A percentile compares a stretch with the other conserved stretches of the same genome.
Evolutionary conservation across 495 filamentous ascomycete species (phyloP).

Genomic region (Aspergillus cristatus): DNA sequence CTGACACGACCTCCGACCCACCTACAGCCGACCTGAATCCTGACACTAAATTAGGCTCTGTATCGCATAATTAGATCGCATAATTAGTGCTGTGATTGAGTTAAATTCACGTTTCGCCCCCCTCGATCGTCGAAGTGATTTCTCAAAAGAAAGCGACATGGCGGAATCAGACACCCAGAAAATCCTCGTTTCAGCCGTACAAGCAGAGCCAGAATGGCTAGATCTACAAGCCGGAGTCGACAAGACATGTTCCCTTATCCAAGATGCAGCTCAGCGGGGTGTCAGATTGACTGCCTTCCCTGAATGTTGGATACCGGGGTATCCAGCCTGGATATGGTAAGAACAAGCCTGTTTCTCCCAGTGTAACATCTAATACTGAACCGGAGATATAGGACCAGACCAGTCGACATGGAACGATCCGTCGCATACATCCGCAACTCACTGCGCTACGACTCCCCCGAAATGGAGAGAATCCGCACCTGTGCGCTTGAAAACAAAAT

Average conservation of each 20-base stretch:
- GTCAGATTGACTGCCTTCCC: constrained; percentile 47
- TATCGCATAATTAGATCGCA: constrained; percentile 56
- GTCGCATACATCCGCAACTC: constrained; percentile 44
- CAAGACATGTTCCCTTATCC: constrained; percentile 44
- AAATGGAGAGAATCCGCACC: constrained; percentile 38
- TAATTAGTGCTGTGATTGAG: constrained; percentile 55
- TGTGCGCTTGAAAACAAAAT: constrained; percentile 35
- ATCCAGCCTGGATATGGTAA: constrained; percentile 52
- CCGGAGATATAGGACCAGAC: constrained; percentile 25
- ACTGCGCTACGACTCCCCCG: constrained; percentile 28
- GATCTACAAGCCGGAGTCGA: constrained; percentile 37
- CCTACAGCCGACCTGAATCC: constrained; percentile 35
- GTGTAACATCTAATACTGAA: neutral
- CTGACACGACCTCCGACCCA: constrained; percentile 48
- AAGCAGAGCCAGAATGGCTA: constrained; percentile 47
- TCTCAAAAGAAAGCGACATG: too few relatives aligned
- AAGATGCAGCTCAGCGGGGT: constrained; percentile 40
- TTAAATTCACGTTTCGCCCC: constrained; percentile 44
- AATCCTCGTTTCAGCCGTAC: constrained; percentile 36
- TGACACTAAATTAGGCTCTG: constrained; percentile 43
- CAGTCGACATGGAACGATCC: constrained; percentile 33
- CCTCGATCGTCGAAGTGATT: too few relatives aligned
- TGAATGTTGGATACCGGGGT: constrained; percentile 48
- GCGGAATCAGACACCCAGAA: too few relatives aligned
- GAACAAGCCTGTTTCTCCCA: too few relatives aligned